Base-by-base conservation (phyloP, 2,329 filamentous ascomycete genomes). In the Colletotrichum sp. region DNA sequence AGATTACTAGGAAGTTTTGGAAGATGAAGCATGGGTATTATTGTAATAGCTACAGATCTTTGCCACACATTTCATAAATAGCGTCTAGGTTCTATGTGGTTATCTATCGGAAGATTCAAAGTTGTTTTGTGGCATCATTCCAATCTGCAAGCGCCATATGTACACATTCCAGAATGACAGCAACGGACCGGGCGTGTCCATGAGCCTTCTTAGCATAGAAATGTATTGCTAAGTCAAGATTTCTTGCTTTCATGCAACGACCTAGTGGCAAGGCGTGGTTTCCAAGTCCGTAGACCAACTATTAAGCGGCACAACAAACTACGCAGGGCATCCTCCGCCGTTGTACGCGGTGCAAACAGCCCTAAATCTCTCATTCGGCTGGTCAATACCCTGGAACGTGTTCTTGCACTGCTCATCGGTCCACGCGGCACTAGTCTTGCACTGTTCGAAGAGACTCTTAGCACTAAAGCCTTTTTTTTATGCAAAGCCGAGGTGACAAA, bases 1-100 rank as follows among this genome's bases (percentile, higher is more conserved):
- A 13, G 10, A 48, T 13, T 7, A 13, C 43, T 48, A 22, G 43
- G 43, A n/a, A 22, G 3, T 13, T n/a, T 12, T 43, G 18, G 2
- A 10, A 3, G 5, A 9, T 2, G 16, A n/a, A 43, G 39, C 2
- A 6, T 2, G 8, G 18, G 18, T 12, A n/a, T 0, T 6, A 43
- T 12, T 18, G 16, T 8, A 43, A 3, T n/a, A 43, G 39, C 39
- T 43, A 12, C 9, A 10, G 9, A 43, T 5, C 36, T 9, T 9
- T 18, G 7, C 2, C 15, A 39, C 16, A 18, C 5, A 18, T 5
- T 36, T 36, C 36, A 39, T 0, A 39, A 39, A 9, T 15, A 18
- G 15, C 36, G 16, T 39, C 8, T 39, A 3, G 7, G 15, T 39
- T 39, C 8, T 5, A 39, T 39, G 16, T 39, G 36, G 15, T 5